A percentile compares a stretch with the other conserved stretches of the same genome.
phyloP scores from a whole-genome alignment of 495 filamentous ascomycete species.

The Talaromyces nanjingensis region DNA sequence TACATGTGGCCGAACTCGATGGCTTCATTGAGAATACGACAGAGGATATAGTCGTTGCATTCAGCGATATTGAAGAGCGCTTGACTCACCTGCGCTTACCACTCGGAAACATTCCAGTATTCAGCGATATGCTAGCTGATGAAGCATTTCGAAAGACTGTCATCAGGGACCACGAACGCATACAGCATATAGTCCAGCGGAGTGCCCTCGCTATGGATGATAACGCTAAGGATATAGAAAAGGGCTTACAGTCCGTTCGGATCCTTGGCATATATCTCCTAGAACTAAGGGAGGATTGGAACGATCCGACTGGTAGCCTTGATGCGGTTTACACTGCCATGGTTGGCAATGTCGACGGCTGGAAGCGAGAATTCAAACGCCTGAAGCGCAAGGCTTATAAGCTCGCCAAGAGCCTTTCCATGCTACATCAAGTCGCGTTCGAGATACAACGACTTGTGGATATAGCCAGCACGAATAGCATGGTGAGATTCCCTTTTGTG shows the following conservation, averaged over 20 bases:
- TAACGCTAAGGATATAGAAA: conserved; percentile 66
- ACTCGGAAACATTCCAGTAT: conserved; percentile 72
- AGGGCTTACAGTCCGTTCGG: conserved; percentile 68
- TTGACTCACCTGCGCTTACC: conserved; percentile 75
- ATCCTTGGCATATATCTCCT: conserved; percentile 71
- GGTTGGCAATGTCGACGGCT: conserved; percentile 81
- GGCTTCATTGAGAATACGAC: conserved; percentile 77
- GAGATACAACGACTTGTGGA: conserved; percentile 76
- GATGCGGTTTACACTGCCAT: conserved; percentile 68
- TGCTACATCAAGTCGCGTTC: conserved; percentile 57
- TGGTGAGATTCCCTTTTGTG: conserved; percentile 24
- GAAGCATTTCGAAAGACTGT: conserved; percentile 73
- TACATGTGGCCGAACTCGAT: conserved; percentile 90
- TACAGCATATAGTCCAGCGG: conserved; percentile 78
- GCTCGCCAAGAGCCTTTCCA: conserved; percentile 54
- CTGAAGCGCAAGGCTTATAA: conserved; percentile 57
- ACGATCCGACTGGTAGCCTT: conserved; percentile 34
- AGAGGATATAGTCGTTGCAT: conserved; percentile 80
- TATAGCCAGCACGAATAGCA: conserved; percentile 59
- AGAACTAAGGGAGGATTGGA: conserved; percentile 50
- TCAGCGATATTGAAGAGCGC: conserved; percentile 64
- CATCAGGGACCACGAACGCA: conserved; percentile 79
- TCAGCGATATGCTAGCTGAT: conserved; percentile 85
- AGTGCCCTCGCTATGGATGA: conserved; percentile 70
- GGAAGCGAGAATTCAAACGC: conserved; percentile 65